Evolutionary conservation across 148 eudicot genomes (phyloP), one percentile per base, ranked within the genome.

Genomic region (Hydrangea macrophylla): DNA sequence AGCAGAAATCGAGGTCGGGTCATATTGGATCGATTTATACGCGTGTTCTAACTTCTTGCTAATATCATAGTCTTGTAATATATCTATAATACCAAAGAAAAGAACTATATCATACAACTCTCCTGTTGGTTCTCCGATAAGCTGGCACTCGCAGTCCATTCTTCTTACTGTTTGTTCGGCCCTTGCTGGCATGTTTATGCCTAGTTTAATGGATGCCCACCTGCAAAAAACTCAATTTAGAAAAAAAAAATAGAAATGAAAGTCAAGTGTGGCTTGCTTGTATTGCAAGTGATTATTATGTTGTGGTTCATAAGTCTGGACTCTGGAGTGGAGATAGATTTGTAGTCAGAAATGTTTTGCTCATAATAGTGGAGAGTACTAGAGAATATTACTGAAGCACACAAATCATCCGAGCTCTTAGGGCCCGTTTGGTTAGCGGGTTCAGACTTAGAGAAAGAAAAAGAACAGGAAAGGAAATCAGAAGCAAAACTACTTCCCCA

Each of bases 11-110:
- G 89, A 85, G 53, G 82, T 82, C 17, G 92, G 77, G 68, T 88
- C 92, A 55, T 79, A 77, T 25, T 88, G 92, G 72, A 88, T 62
- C 9, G 92, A 83, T 70, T 88, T 88, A 70, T 88, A 88, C 1
- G 92, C 92, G 55, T 88, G 92, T 72, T 88, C 92, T n/a, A 88
- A 84, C 76, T 81, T 88, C 80, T 88, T 88, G 75, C 89, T 88
- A 74, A 88, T 88, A 48, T 88, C 92, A 23, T 88, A 88, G 67
- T 85, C 92, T 79, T 88, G 92, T 36, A 88, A 73, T 20, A 88
- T 85, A 76, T 88, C 92, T 10, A 88, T 88, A 64, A 88, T 88
- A 39, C 92, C 85, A 39, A 85, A 88, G 76, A 81, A 81, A 53
- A 88, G 66, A 26, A 88, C 64, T 28, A 85, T 84, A 31, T 85